These are phyloP conservation scores for Leccinum boreale DNA, from an alignment of 768 basidiomycete species.

Conservation along the genomic window DNA sequence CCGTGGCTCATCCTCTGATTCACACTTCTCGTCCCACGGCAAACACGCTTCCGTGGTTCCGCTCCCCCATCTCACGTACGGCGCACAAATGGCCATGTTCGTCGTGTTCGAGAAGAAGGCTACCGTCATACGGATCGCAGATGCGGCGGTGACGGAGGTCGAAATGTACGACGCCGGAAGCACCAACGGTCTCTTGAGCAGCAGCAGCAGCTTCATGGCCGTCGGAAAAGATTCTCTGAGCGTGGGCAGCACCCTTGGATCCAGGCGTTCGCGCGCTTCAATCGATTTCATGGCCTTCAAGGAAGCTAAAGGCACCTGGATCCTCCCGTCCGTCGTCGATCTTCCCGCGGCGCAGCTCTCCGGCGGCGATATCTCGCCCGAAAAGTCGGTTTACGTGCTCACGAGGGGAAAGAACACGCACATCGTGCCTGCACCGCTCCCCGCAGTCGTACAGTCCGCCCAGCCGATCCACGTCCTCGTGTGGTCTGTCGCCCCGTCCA, in stretches of 20 bases:
- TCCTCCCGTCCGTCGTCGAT: constrained; percentile 25
- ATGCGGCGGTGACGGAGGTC: constrained; percentile 78
- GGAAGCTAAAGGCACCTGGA: constrained; percentile 30
- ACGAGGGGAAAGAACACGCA: constrained; percentile 71
- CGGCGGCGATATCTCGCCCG: constrained; percentile 17
- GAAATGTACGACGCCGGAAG: constrained; percentile 47
- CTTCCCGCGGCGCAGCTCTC: constrained; percentile 21
- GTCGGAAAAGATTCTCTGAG: constrained; percentile 23
- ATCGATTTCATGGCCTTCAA: constrained; percentile 42
- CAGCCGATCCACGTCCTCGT: constrained; percentile 52
- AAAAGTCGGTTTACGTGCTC: constrained; percentile 54
- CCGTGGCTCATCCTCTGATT: constrained; percentile 41
- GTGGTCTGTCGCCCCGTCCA: constrained; percentile 59
- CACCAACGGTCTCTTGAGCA: constrained; percentile 2
- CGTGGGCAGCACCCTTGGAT: constrained; percentile 21
- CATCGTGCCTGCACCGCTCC: constrained; percentile 64
- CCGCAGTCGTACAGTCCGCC: constrained; percentile 42
- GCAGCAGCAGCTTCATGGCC: constrained; percentile 21
- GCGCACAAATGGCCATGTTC: constrained; percentile 75
- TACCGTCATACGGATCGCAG: constrained; percentile 74
- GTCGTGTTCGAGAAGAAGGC: constrained; percentile 87
- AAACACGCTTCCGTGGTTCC: constrained; percentile 28
- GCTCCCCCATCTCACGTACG: constrained; percentile 46
- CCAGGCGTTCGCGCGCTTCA: constrained; percentile 40
- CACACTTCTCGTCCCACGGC: constrained; percentile 30